These are phyloP conservation scores for Rubia tinctorum DNA, from an alignment of 305 asterid species.

Conservation along the genomic window DNA sequence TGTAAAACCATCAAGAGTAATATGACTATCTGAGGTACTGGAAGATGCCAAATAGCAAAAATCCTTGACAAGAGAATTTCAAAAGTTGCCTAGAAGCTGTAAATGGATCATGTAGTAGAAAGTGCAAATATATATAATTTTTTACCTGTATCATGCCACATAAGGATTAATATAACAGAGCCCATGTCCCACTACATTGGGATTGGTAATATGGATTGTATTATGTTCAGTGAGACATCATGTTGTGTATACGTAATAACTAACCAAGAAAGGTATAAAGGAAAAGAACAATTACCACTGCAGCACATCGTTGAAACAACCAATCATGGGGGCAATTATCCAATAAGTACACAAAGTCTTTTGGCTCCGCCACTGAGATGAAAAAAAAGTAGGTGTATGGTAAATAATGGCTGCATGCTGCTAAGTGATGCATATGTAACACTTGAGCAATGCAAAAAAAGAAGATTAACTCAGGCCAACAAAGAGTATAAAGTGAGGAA, in stretches of 20 bases:
- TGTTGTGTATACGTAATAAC: background rate
- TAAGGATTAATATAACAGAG: background rate
- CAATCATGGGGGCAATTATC: slow-evolving; percentile 97
- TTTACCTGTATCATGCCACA: background rate
- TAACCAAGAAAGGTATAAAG: background rate
- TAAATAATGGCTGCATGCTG: background rate
- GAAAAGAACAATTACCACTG: slow-evolving; percentile 57
- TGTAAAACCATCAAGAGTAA: background rate
- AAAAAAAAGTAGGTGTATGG: background rate
- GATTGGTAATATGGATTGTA: background rate
- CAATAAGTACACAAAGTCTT: slow-evolving; percentile 65
- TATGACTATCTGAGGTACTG: background rate
- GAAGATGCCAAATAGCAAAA: background rate
- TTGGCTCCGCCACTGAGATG: slow-evolving; percentile 63
- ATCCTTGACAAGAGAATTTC: background rate
- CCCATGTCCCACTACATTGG: background rate
- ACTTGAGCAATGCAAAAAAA: background rate
- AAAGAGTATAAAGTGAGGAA: slow-evolving; percentile 4
- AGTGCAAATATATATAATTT: background rate
- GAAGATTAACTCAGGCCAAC: background rate
- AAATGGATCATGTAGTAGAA: background rate
- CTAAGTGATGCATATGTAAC: background rate
- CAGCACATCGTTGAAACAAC: slow-evolving; percentile 77
- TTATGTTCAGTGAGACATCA: background rate
- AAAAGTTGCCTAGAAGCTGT: slow-evolving; percentile 1